phyloP scores from a whole-genome alignment of 2,329 filamentous ascomycete species.

The Penicillium nordicum region DNA sequence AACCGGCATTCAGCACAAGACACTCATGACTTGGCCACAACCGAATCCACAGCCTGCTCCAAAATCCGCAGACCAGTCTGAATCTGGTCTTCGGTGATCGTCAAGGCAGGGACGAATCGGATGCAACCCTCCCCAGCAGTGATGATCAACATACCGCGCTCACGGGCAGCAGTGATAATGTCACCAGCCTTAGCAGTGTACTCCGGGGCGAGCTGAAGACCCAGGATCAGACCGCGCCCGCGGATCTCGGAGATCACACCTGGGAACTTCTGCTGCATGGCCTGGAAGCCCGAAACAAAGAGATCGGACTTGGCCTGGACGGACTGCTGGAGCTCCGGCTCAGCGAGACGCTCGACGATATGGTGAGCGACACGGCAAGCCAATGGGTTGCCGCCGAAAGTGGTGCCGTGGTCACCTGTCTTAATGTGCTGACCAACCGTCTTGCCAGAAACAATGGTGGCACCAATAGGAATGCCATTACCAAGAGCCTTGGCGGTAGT shows the following conservation, averaged over 20 bases:
- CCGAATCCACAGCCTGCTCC: constrained; percentile 61
- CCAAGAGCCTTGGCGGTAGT: constrained; percentile 95
- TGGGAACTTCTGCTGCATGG: constrained; percentile 61
- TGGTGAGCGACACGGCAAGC: constrained; percentile 81
- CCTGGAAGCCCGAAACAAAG: constrained; percentile 58
- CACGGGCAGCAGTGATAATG: constrained; percentile 79
- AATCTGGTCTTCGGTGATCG: constrained; percentile 78
- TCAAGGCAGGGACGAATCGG: constrained; percentile 83
- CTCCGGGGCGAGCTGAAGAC: constrained; percentile 75
- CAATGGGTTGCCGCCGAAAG: constrained; percentile 88
- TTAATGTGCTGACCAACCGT: constrained; percentile 66
- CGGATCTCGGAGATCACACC: constrained; percentile 72
- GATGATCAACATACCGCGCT: constrained; percentile 84
- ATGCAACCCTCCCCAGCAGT: constrained; percentile 90
- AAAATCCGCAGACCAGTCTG: constrained; percentile 71
- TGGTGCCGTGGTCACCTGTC: constrained; percentile 85
- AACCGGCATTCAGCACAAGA: constrained; percentile 14
- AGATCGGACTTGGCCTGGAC: constrained; percentile 66
- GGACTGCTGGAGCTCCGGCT: constrained; percentile 63
- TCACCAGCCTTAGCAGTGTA: constrained; percentile 48
- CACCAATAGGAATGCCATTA: constrained; percentile 93
- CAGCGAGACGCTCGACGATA: constrained; percentile 73
- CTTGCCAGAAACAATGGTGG: constrained; percentile 64
- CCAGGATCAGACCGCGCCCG: constrained; percentile 80
- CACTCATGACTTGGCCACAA: constrained; percentile 43